Evolutionary conservation across 1,284 basidiomycete genomes (phyloP), one percentile per base, ranked within the genome.

Genomic region (Pascua sp.): DNA sequence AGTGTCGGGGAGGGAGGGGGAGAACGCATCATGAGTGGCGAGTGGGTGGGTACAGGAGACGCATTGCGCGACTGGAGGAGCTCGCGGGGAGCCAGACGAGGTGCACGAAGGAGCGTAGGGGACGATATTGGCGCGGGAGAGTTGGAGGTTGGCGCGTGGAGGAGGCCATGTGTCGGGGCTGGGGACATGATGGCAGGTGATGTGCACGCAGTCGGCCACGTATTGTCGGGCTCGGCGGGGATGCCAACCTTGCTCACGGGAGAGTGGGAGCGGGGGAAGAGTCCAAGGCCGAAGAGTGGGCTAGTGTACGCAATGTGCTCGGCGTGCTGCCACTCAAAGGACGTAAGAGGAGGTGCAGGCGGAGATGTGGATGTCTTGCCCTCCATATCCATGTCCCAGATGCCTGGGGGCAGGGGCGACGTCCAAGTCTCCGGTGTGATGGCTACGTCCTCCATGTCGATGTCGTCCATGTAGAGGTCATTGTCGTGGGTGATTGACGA

Each of bases 381-480:
- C 9, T 17, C n/a, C 15, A 55, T 39, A 42, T 59, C 57, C 16
- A 59, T 46, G 54, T 60, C 58, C 17, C 48, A 51, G n/a, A 53
- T 17, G 18, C 58, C 58, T 17, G 58, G 58, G 2, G 51, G 51
- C 17, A 60, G 38, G 12, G 58, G 58, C 11, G 53, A 46, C 36
- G 52, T 11, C 49, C 49, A 51, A 1, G 42, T 24, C 24, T 51
- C 49, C 7, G 24, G 24, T 32, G 24, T 32, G 24, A 32, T 32
- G 24, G 24, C 24, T 4, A 32, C 24, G 24, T 32, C 24, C 24
- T 32, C 24, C 24, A 32, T 32, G 24, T 32, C 24, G 24, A 32
- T 32, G 24, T 32, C 24, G 24, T 32, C 24, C 24, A 32, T 32
- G 24, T 32, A 32, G 24, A 32, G 24, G 24, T 32, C 24, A 32